phyloP scores from a whole-genome alignment of 306 rosid genomes.

The Pyrus pyrifolia region DNA sequence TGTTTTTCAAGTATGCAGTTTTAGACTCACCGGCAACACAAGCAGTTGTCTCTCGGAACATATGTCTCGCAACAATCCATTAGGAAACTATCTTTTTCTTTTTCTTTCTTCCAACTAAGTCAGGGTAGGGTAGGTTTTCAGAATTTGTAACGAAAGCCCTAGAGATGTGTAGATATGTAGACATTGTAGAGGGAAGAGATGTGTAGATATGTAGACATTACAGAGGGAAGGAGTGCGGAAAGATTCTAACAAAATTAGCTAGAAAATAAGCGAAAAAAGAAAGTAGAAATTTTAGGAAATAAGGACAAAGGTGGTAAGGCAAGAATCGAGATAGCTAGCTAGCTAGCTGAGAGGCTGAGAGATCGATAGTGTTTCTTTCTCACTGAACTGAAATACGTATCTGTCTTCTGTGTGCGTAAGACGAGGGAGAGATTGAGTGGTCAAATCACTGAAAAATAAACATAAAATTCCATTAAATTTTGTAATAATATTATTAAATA shows the following conservation, averaged over 20 bases:
- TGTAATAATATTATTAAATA: background rate
- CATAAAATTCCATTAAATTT: background rate
- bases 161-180: slow-evolving; percentile 10
- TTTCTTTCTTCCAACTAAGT: slow-evolving; percentile 3
- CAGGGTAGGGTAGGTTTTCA: slow-evolving; percentile 5
- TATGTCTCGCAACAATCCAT: too few species aligned
- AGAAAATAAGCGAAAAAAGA: slow-evolving; percentile 34
- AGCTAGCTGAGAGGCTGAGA: background rate
- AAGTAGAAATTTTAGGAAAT: slow-evolving; percentile 24
- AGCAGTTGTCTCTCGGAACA: too few species aligned
- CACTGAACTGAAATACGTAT: slow-evolving; percentile 65
- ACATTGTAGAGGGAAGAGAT: background rate
- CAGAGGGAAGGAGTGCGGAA: slow-evolving; percentile 11
- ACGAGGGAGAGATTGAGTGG: slow-evolving; percentile 65
- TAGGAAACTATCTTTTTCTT: slow-evolving; percentile 8
- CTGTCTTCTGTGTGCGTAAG: slow-evolving; percentile 55
- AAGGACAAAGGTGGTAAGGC: slow-evolving; percentile 71
- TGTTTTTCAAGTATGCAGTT: too few species aligned
- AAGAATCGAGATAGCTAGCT: background rate
- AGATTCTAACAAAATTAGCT: slow-evolving; percentile 56
- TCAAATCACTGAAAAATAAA: slow-evolving; percentile 63
- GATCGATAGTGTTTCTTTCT: slow-evolving; percentile 33
- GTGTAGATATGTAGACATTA: background rate
- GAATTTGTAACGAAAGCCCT: slow-evolving; percentile 23
- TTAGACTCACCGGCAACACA: too few species aligned